These are phyloP conservation scores for Aspergillus kassunensis DNA, from an alignment of 495 filamentous ascomycete genomes.

Conservation along the genomic window DNA sequence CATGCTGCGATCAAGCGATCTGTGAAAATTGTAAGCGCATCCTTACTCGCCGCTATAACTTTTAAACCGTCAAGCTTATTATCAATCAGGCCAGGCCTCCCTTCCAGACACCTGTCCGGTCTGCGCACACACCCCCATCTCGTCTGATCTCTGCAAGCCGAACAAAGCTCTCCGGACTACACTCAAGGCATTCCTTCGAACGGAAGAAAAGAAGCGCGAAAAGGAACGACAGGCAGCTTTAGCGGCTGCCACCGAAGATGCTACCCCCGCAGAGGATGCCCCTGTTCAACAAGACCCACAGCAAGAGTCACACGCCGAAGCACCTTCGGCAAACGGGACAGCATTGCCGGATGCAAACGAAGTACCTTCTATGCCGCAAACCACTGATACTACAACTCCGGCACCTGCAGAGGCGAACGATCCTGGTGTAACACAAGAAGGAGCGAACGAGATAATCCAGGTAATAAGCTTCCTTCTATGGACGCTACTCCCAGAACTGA, in stretches of 20 bases:
- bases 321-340: slow-evolving; percentile 2
- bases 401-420: slow-evolving; percentile 1
- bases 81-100: slow-evolving; percentile 72
- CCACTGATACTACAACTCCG: slow-evolving; percentile 1
- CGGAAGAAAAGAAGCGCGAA: slow-evolving; percentile 78
- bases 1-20: slow-evolving; percentile 93
- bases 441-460: slow-evolving; percentile 18
- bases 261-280: slow-evolving; percentile 22
- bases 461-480: slow-evolving; percentile 6
- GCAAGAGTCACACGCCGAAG: slow-evolving; percentile 16
- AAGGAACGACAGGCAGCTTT: slow-evolving; percentile 48
- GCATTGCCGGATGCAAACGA: slow-evolving; percentile 2
- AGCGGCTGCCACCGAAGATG: slow-evolving; percentile 16
- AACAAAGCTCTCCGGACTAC: slow-evolving; percentile 86
- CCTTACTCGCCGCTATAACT: not conserved
- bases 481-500: not conserved
- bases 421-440: slow-evolving; percentile 12
- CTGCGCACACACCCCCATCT: slow-evolving; percentile 84
- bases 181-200: slow-evolving; percentile 81
- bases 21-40: slow-evolving; percentile 76
- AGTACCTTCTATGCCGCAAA: slow-evolving; percentile 7
- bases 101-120: slow-evolving; percentile 82
- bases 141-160: slow-evolving; percentile 78
- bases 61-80: no score
- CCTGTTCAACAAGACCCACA: slow-evolving; percentile 18